phyloP scores from a whole-genome alignment of 805 yeast species.

The Priceomyces medius region DNA sequence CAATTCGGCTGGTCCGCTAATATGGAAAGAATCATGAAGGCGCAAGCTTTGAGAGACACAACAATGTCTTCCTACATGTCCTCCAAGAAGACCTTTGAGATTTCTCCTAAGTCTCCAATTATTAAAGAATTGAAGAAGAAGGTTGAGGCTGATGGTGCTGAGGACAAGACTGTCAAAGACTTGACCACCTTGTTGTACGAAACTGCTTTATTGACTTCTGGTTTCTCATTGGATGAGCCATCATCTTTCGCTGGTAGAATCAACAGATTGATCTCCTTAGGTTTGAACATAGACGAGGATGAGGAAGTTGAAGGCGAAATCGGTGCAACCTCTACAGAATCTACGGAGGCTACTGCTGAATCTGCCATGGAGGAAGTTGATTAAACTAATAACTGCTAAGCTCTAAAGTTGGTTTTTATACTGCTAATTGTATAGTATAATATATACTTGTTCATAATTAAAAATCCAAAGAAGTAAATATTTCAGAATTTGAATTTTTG shows the following conservation, averaged over 20 bases:
- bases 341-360: conserved; percentile 73
- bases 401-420: background rate
- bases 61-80: conserved; percentile 99
- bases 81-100: conserved; percentile 98
- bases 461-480: background rate
- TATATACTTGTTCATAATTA: background rate
- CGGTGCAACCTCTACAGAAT: conserved; percentile 45
- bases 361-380: conserved; percentile 99
- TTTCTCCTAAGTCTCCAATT: conserved; percentile 94
- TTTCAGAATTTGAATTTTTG: too few relatives aligned
- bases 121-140: conserved; percentile 93
- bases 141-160: conserved; percentile 96
- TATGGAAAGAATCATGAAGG: conserved; percentile 99
- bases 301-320: conserved; percentile 51
- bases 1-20: conserved; percentile 99
- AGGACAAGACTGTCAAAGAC: conserved; percentile 98
- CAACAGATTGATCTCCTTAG: conserved; percentile 96
- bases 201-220: conserved; percentile 97
- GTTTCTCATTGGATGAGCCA: conserved; percentile 99
- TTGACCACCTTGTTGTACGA: conserved; percentile 94
- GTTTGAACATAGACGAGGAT: conserved; percentile 95
- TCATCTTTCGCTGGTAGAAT: conserved; percentile 95
- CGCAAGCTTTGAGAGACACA: conserved; percentile 98
- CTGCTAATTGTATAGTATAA: background rate
- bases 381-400: conserved; percentile 36